Conservation (phyloP, 2,329 filamentous ascomycete species). For the Pezicula carpinea region DNA sequence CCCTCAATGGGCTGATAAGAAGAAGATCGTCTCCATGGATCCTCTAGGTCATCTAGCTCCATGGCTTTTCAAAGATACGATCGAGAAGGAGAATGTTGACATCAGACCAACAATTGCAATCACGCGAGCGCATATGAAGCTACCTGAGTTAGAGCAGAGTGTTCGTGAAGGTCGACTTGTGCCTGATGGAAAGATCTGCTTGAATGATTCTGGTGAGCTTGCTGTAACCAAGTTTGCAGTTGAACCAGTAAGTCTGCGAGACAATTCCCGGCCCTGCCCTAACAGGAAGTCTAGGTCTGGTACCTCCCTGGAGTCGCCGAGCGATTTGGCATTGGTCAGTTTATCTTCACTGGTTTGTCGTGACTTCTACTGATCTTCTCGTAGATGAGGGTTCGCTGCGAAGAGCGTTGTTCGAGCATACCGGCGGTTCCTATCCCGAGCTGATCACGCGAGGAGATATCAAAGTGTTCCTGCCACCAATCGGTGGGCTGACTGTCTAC, state of each 20-base stretch:
- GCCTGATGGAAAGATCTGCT: conserved; percentile 77
- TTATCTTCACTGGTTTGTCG: conserved; percentile 3
- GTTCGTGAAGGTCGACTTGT: conserved; percentile 70
- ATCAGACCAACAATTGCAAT: conserved; percentile 32
- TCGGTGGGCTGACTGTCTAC: conserved; percentile 90
- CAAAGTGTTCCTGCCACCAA: conserved; percentile 92
- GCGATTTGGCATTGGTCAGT: conserved; percentile 69
- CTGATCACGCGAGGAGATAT: conserved; percentile 92
- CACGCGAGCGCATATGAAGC: conserved; percentile 35
- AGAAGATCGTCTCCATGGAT: conserved; percentile 98
- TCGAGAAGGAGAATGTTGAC: conserved; percentile 62
- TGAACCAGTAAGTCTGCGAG: conserved; percentile 65
- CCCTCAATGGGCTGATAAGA: conserved; percentile 80
- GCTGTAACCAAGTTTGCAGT: conserved; percentile 96
- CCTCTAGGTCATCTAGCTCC: conserved; percentile 84
- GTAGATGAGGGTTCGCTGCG: conserved; percentile 84
- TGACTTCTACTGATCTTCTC: conserved; percentile 61
- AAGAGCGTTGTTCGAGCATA: conserved; percentile 88
- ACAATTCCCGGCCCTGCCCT: conserved; percentile 87
- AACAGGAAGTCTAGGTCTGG: conserved; percentile 60
- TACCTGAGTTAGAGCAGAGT: conserved; percentile 90
- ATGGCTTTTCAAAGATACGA: conserved; percentile 76
- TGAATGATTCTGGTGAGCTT: conserved; percentile 82
- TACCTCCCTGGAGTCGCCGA: conserved; percentile 85
- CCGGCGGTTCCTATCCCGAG: conserved; percentile 93